Evolutionary conservation across 1,139 yeast genomes (phyloP), one percentile per base, ranked within the genome.

Genomic region (Yamadazyma trypodendri): DNA sequence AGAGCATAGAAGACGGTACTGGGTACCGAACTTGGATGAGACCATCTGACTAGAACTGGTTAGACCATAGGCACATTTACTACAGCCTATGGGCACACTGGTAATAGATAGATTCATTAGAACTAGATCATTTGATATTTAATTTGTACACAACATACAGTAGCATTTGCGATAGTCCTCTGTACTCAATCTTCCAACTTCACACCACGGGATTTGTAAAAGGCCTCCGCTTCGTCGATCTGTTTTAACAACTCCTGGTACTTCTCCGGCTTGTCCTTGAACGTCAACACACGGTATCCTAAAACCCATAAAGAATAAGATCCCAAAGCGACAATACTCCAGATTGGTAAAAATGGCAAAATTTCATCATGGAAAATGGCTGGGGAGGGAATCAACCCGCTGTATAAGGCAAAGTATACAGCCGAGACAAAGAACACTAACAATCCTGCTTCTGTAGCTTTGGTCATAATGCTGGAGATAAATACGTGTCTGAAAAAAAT

Each of bases 181-280:
- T 6, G 8, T 7, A 4, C 8, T 28, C 57, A 66, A 38, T 74
- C 80, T 48, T n/a, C n/a, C n/a, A 78, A 67, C 38, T 68, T 71
- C 42, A 82, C 71, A 16, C 85, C 85, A 55, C 80, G 75, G 40
- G 68, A 50, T 50, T 71, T 71, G 55, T 82, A 71, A 48, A 77
- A 83, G 4, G 56, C 63, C 65, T 77, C 81, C 43, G 90, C 90
- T 55, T 79, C 83, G 31, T 70, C 77, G 48, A 83, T 81, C 61
- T 83, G 85, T 43, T 58, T 63, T 50, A 79, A 67, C 52, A 84
- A 72, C 54, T 82, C 89, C 50, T 69, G 58, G 61, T 83, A 79
- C 58, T 81, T 83, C 39, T 72, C 84, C 49, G 81, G 81, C 61
- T 83, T 84, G 63, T 84, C 88, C 54, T 82, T 81, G 64, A 84